Evolutionary conservation across 2,329 filamentous ascomycete species (phyloP), one percentile per base, ranked within the genome.

Genomic region (Colletotrichum theobromicola): DNA sequence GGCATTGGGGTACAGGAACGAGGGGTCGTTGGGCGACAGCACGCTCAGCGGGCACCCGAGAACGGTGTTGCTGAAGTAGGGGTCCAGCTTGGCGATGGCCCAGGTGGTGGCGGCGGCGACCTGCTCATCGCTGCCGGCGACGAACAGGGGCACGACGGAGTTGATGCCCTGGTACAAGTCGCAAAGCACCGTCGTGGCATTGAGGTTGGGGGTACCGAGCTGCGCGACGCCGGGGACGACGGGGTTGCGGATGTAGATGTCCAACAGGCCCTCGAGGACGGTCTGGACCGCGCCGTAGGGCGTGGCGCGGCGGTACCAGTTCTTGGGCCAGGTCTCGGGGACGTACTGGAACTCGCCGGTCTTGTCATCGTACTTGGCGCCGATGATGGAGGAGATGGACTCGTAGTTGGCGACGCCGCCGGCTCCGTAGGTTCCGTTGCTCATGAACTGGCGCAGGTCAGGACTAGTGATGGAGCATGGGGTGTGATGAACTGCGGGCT

Each of bases 401-500:
- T 72, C 72, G 26, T 74, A 74, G 32, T 74, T 74, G 42, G 72
- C 72, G 12, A 72, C 72, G 2, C 72, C 72, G 3, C 72, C 68
- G 7, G 62, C 61, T 5, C 72, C 72, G 4, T 72, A 72, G 1
- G 70, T 72, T 24, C 70, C 70, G 57, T 72, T 72, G 70, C 69
- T 72, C 62, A 72, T 67, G 62, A 72, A 72, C 64, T 72, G 37
- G 10, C 15, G 26, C 5, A 12, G 4, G 32, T 69, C 2, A 63
- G 58, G 18, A 15, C 26, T 3, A 1, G 5, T 26, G 35, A 34
- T 9, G 34, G 7, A 28, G 2, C 10, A 6, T 18, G 24, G 21
- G 9, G 5, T 3, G 13, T 28, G 53, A n/a, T 28, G 13, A 10
- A 26, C 15, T 42, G 1, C 2, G 13, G 24, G 16, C 71, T 55